Percentiles rank a stretch among this genome's conserved stretches.
phyloP scores from a whole-genome alignment of 1,139 yeast species.

The Wickerhamomyces sp. region DNA sequence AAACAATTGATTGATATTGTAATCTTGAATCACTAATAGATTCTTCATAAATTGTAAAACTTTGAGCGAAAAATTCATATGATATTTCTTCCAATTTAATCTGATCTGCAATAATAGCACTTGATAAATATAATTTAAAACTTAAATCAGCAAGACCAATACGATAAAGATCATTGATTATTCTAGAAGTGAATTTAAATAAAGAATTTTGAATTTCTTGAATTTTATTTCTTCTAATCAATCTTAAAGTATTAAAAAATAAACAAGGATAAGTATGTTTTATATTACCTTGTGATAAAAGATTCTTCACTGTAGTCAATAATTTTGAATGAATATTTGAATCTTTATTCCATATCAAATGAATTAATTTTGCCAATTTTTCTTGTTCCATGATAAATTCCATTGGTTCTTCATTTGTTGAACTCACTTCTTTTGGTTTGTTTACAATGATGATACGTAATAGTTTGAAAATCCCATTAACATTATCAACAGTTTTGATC shows the following conservation, averaged over 20 bases:
- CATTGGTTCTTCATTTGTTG: slow-evolving; percentile 14
- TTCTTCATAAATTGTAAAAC: slow-evolving; percentile 86
- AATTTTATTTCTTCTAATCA: slow-evolving; percentile 47
- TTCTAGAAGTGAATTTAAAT: slow-evolving; percentile 70
- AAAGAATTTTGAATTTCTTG: slow-evolving; percentile 32
- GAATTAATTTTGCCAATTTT: slow-evolving; percentile 65
- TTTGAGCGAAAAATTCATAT: slow-evolving; percentile 88
- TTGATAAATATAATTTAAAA: slow-evolving; percentile 45
- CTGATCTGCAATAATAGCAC: slow-evolving; percentile 75
- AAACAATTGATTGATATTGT: slow-evolving; percentile 48
- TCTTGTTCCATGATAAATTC: slow-evolving; percentile 45
- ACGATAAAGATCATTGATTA: slow-evolving; percentile 63
- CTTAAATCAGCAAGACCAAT: slow-evolving; percentile 42
- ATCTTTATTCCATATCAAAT: slow-evolving; percentile 48
- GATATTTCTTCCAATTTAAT: slow-evolving; percentile 56
- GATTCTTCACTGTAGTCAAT: slow-evolving; percentile 52
- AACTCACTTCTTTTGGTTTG: slow-evolving; percentile 7
- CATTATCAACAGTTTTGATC: slow-evolving; percentile 20
- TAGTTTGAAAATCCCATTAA: slow-evolving; percentile 22
- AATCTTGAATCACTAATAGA: slow-evolving; percentile 57
- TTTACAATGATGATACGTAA: slow-evolving; percentile 16
- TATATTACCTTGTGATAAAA: slow-evolving; percentile 52
- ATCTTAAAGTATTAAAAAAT: slow-evolving; percentile 51
- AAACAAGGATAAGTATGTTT: slow-evolving; percentile 73
- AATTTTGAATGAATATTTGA: slow-evolving; percentile 50